Percentiles rank a stretch among this genome's conserved stretches.
Evolutionary conservation across 192 early-diverging fungal genomes (phyloP).

Genomic region (Chytriomyces sp.): DNA sequence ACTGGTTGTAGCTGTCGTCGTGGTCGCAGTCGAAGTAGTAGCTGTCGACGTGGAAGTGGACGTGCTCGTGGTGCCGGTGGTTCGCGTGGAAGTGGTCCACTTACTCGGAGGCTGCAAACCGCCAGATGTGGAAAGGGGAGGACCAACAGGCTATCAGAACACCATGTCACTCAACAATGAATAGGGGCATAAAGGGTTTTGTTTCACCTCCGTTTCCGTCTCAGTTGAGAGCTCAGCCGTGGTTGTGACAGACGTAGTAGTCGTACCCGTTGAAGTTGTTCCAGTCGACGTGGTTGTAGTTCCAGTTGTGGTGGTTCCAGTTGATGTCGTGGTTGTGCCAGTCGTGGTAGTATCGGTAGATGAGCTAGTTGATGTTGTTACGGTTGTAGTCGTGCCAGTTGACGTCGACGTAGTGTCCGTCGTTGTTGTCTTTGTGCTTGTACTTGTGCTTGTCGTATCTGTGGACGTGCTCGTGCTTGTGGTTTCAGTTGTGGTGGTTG

Average conservation of each 20-base stretch:
- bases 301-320: constrained; percentile 11
- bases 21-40: not conserved
- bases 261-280: not conserved
- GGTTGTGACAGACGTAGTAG: not conserved
- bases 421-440: not conserved
- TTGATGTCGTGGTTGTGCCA: not conserved
- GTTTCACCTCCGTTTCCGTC: not conserved
- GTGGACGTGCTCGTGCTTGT: no score
- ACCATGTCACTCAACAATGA: not conserved
- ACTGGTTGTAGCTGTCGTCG: not conserved
- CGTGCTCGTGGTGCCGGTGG: not conserved
- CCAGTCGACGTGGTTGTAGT: constrained; percentile 24
- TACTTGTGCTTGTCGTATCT: not conserved
- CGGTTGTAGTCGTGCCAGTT: not conserved
- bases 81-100: not conserved
- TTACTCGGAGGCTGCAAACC: not conserved
- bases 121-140: not conserved
- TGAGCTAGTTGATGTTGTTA: not conserved
- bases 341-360: not conserved
- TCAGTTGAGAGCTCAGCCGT: not conserved
- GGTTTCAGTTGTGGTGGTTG: not conserved
- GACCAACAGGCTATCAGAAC: no score
- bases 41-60: not conserved
- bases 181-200: not conserved
- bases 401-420: not conserved